Percentiles rank a stretch among this genome's conserved stretches.
phyloP scores from a whole-genome alignment of 2,329 filamentous ascomycete genomes.

The Diaporthe sp. region DNA sequence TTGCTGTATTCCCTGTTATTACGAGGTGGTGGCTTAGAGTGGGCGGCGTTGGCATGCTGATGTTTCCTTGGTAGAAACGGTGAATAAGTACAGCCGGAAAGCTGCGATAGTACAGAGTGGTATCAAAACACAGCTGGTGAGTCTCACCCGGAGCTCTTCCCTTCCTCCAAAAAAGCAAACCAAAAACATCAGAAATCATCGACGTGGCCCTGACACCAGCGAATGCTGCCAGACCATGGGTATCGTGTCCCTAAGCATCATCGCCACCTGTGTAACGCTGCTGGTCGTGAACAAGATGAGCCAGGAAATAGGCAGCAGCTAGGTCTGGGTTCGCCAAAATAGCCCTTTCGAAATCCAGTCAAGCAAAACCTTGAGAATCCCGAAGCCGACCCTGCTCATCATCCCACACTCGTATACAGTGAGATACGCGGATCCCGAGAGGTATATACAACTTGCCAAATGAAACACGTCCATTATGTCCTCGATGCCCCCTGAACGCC shows the following conservation, averaged over 20 bases:
- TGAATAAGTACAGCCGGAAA: conserved; percentile 84
- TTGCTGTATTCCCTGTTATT: not conserved
- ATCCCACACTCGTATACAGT: not conserved
- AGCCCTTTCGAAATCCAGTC: not conserved
- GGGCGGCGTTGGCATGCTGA: not conserved
- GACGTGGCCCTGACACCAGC: conserved; percentile 6
- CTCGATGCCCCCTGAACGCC: conserved; percentile 30
- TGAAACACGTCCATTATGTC: not conserved
- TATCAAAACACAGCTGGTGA: conserved; percentile 89
- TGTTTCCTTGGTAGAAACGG: conserved; percentile 61
- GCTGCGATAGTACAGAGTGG: conserved; percentile 91
- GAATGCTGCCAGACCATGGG: conserved; percentile 67
- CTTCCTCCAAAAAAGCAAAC: not conserved
- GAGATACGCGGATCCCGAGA: not conserved
- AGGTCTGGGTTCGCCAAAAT: not conserved
- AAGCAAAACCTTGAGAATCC: not conserved
- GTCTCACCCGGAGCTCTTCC: conserved; percentile 40
- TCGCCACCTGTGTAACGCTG: conserved; percentile 75
- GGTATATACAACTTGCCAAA: conserved; percentile 35
- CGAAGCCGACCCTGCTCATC: not conserved
- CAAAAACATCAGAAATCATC: not conserved
- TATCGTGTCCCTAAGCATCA: conserved; percentile 72
- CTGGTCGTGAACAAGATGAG: conserved; percentile 63
- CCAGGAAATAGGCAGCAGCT: conserved; percentile 43
- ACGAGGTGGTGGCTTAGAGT: not conserved